phyloP scores from a whole-genome alignment of 73 alveolate genomes.

The Symbiodinium natans region DNA sequence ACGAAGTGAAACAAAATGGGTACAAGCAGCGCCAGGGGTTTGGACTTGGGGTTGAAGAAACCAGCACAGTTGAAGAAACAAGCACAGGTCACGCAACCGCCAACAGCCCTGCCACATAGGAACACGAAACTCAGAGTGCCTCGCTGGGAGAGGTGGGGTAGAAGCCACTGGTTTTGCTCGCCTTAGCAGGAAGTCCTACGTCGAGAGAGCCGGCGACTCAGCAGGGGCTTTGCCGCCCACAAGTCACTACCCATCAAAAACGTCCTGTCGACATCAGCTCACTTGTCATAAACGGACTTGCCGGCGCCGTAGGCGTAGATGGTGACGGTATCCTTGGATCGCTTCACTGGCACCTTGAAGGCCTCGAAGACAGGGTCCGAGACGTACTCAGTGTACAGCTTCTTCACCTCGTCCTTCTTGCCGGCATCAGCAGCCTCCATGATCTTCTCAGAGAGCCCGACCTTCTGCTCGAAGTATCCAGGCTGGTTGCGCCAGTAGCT shows the following conservation, averaged over 20 bases:
- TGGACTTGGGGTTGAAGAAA: too few species aligned
- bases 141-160: too few species aligned
- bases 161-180: not conserved
- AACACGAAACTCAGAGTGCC: too few species aligned
- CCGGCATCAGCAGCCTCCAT: constrained; percentile 65
- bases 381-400: constrained; percentile 37
- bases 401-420: constrained; percentile 71
- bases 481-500: constrained; percentile 56
- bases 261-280: not conserved
- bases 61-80: too few species aligned
- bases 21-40: too few species aligned
- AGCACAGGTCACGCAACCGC: too few species aligned
- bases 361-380: constrained; percentile 50
- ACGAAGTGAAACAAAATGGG: too few species aligned
- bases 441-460: constrained; percentile 49
- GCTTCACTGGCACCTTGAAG: constrained; percentile 30
- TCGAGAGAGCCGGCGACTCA: not conserved
- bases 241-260: not conserved
- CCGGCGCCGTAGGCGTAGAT: constrained; percentile 44
- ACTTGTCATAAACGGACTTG: not conserved
- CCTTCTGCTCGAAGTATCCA: not conserved
- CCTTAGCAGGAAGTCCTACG: not conserved
- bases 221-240: not conserved
- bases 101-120: too few species aligned
- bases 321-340: constrained; percentile 19